Percentiles rank a stretch among this genome's conserved stretches.
Conservation (phyloP, 352 stramenopile genomes). For the Aphanomyces astaci region DNA sequence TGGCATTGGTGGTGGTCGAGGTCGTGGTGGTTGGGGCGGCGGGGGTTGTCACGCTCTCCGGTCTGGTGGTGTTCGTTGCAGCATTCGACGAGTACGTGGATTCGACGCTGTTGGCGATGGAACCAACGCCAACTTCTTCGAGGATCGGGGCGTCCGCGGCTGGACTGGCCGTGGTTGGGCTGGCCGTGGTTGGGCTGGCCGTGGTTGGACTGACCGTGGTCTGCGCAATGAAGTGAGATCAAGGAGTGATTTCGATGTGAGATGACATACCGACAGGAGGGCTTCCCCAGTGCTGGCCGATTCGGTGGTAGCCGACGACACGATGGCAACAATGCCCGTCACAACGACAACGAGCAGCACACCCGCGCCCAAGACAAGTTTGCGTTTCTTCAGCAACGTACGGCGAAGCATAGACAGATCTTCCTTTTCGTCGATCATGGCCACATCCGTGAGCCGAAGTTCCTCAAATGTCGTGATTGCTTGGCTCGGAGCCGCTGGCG, state of each 20-base stretch:
- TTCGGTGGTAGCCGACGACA: background rate
- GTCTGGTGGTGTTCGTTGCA: background rate
- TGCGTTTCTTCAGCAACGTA: conserved; percentile 1
- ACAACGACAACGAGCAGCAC: background rate
- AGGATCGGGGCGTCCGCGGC: no score
- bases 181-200: no score
- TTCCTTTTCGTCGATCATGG: background rate
- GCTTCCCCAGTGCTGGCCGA: background rate
- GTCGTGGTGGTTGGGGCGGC: background rate
- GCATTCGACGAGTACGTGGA: background rate
- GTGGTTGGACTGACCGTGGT: no score
- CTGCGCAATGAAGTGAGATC: no score
- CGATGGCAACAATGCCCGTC: background rate
- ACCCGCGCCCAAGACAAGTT: background rate
- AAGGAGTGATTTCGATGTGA: no score
- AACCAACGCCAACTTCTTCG: no score
- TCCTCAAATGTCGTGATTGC: background rate
- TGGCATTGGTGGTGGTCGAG: background rate
- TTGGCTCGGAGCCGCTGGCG: background rate
- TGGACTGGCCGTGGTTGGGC: no score
- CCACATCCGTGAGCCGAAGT: background rate
- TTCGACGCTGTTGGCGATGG: background rate
- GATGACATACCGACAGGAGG: background rate
- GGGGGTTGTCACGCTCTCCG: background rate
- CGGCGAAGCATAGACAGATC: background rate